Evolutionary conservation across 768 basidiomycete genomes (phyloP), one percentile per base, ranked within the genome.

Genomic region (Tylopilus sp.): DNA sequence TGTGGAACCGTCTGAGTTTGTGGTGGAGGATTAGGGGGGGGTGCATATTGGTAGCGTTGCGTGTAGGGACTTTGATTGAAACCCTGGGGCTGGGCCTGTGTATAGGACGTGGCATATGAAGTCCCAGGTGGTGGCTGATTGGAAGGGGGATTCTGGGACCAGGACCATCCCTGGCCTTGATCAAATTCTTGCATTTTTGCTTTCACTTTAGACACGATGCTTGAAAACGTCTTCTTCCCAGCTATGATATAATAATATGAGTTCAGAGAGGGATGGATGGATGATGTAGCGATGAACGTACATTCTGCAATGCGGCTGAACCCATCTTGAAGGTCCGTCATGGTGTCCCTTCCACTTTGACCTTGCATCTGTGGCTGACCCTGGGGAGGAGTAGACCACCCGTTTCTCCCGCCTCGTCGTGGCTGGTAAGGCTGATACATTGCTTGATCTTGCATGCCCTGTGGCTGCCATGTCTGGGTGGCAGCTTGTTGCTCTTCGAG

Each of bases 141-240:
- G 3, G 51, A 40, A 31, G 43, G 39, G 5, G 31, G 25, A 15
- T 31, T 48, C 52, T 62, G 58, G 10, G 56, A 42, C 22, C 60
- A 52, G 7, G 55, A 49, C 48, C 57, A 36, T 23, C 63, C 60
- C 40, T 66, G 60, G 15, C 64, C 63, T 60, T 83, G 80, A 35
- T 91, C 89, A 54, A 82, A 82, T 59, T 91, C 91, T 60, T 87
- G 85, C 52, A 91, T 82, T 77, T 91, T 92, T 6, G 88, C 82
- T 63, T 82, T 91, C 42, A 91, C 87, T 65, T 86, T 91, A 30
- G 81, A 81, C 36, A 91, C 75, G 23, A 92, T 65, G 9, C 72
- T 77, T 42, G 78, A 82, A 66, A 92, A 79, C 0, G 89, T 91
- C 69, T 83, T 87, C 72, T 88, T 91, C 4, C 90, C 88, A 47